These are phyloP conservation scores for Panaeolus papilionaceus DNA, from an alignment of 768 basidiomycete species.

Conservation along the genomic window DNA sequence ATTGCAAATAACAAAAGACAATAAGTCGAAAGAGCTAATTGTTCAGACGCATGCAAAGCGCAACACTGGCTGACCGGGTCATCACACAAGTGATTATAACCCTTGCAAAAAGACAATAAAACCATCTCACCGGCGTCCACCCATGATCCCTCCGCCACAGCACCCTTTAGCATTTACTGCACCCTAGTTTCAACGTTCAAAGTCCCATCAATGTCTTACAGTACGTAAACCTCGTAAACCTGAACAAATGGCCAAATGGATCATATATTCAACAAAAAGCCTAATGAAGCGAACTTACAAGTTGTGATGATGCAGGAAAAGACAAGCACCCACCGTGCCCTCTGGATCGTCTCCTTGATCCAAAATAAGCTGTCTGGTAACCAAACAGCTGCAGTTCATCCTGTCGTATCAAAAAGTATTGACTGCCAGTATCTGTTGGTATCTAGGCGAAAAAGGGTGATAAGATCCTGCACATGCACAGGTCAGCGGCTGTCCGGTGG, in stretches of 20 bases:
- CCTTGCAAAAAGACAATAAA: neutral
- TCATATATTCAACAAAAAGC: neutral
- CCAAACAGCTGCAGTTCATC: neutral
- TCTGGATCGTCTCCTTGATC: neutral
- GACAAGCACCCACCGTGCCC: too few species aligned
- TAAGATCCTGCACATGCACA: neutral
- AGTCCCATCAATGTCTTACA: too few species aligned
- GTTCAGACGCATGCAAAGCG: neutral
- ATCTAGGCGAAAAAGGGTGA: neutral
- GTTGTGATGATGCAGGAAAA: neutral
- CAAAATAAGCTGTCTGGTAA: neutral
- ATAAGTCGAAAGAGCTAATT: neutral
- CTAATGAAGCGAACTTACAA: neutral
- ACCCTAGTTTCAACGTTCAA: too few species aligned
- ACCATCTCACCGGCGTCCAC: neutral
- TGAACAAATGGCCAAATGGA: neutral
- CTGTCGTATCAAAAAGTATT: neutral
- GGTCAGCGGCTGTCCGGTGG: neutral
- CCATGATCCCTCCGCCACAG: neutral
- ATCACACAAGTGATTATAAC: neutral
- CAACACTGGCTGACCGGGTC: too few species aligned
- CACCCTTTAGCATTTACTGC: neutral
- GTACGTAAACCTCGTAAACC: neutral
- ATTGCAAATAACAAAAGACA: neutral
- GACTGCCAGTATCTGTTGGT: neutral